Base-by-base conservation (phyloP, 2,329 filamentous ascomycete genomes). In the Uncinocarpus reesii region DNA sequence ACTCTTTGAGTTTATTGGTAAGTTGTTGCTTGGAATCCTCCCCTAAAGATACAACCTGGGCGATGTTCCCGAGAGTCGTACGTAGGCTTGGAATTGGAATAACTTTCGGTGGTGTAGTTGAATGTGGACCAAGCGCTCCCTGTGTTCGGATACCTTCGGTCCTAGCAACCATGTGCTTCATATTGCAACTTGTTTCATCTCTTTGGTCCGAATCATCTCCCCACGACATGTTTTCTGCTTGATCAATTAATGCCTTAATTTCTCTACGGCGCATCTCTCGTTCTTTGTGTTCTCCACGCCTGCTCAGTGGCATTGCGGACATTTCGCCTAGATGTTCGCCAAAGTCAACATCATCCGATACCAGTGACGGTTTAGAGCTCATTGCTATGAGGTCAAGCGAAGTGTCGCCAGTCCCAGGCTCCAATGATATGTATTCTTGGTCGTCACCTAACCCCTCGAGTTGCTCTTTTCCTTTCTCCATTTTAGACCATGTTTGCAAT, bases 391-490 rank as follows among this genome's bases (percentile, higher is more conserved):
- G 61, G 1, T 77, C 67, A 11, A 61, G 57, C 50, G 74, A 71
- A 48, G 73, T 68, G 42, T 71, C 66, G 26, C 72, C 70, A 1
- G 16, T 16, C 28, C 47, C 35, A n/a, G 13, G 23, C 13, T 70
- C 60, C 0, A 72, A 58, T 4, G 67, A 61, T 24, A 73, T 71
- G 50, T 65, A 73, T 44, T 71, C 69, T 40, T 84, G 68, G 58
- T 88, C 80, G 46, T 80, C 75, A 0, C 88, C 89, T 8, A 93
- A 65, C 1, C 90, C 80, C n/a, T 84, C 83, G 13, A 90, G 79
- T 1, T 92, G 79, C 52, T 87, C 85, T 65, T 95, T 96, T 71
- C 89, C 93, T 66, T 94, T n/a, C n/a, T n/a, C n/a, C n/a, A n/a
- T n/a, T n/a, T n/a, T n/a, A n/a, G n/a, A n/a, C n/a, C n/a, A n/a